Conservation (phyloP, 2,329 filamentous ascomycete species). For the Aspergillus brasiliensis region DNA sequence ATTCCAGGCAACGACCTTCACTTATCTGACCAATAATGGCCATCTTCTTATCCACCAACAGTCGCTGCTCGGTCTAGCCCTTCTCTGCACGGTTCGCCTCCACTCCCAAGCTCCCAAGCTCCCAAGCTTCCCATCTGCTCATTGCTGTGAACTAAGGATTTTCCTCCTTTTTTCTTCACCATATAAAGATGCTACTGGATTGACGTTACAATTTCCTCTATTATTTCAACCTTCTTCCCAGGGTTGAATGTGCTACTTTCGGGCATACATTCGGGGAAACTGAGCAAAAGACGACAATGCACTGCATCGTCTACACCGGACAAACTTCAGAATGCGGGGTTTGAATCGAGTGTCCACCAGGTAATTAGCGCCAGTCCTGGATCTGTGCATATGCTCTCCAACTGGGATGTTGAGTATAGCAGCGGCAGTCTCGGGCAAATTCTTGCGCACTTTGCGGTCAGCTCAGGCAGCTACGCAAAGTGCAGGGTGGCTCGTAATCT, state of each 20-base stretch:
- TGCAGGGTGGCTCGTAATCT: not conserved
- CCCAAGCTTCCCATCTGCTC: not conserved
- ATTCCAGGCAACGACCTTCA: not conserved
- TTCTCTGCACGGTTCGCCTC: not conserved
- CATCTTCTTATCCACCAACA: not conserved
- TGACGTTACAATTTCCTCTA: no score
- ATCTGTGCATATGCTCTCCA: not conserved
- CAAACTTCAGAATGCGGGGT: not conserved
- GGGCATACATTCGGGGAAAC: no score
- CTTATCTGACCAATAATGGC: not conserved
- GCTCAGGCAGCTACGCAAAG: constrained; percentile 3
- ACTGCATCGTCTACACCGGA: not conserved
- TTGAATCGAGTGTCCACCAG: not conserved
- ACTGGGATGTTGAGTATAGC: not conserved
- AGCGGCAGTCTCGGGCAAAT: not conserved
- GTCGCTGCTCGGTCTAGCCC: not conserved
- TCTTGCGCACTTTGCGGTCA: not conserved
- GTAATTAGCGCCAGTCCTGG: not conserved
- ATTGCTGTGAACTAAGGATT: not conserved
- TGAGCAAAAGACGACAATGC: no score
- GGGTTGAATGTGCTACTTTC: no score
- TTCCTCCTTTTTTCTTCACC: not conserved
- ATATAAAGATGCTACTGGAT: no score
- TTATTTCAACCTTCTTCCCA: no score
- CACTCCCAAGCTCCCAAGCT: not conserved